Conservation (phyloP, 108 stramenopile genomes). For the Ochromonas danica region DNA sequence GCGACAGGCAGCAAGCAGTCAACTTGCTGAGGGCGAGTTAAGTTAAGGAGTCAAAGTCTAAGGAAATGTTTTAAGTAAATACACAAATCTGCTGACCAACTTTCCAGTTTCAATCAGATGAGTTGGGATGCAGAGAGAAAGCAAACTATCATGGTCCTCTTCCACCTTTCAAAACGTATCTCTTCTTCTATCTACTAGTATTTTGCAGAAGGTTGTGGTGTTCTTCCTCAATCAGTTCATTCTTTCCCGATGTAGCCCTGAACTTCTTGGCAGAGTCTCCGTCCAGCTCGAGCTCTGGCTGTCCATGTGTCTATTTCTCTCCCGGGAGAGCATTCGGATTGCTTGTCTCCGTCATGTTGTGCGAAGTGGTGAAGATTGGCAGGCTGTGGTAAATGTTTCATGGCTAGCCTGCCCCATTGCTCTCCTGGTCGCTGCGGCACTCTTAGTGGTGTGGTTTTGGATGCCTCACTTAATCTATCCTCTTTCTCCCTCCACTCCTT, state of each 20-base stretch:
- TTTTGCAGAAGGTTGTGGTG: slow-evolving; percentile 12
- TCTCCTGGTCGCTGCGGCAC: background rate
- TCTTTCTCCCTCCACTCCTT: background rate
- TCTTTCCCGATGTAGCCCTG: background rate
- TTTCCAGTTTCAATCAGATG: no score
- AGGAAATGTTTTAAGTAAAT: no score
- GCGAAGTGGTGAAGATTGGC: background rate
- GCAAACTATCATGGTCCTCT: no score
- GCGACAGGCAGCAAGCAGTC: no score
- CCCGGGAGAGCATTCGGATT: slow-evolving; percentile 81
- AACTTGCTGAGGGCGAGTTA: no score
- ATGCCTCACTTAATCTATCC: background rate
- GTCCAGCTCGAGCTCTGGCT: slow-evolving; percentile 73
- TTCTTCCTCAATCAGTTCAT: slow-evolving; percentile 21
- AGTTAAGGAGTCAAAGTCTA: no score
- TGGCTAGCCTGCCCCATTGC: background rate
- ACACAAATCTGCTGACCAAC: no score
- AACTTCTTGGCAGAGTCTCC: slow-evolving; percentile 65
- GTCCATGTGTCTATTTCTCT: slow-evolving; percentile 71
- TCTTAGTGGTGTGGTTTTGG: background rate
- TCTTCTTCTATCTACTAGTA: background rate
- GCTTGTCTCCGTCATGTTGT: slow-evolving; percentile 31
- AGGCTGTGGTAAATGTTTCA: background rate
- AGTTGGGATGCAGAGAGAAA: no score
- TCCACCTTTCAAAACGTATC: no score